phyloP scores from a whole-genome alignment of 345 rosid genomes.

The Rhizophora apiculata region DNA sequence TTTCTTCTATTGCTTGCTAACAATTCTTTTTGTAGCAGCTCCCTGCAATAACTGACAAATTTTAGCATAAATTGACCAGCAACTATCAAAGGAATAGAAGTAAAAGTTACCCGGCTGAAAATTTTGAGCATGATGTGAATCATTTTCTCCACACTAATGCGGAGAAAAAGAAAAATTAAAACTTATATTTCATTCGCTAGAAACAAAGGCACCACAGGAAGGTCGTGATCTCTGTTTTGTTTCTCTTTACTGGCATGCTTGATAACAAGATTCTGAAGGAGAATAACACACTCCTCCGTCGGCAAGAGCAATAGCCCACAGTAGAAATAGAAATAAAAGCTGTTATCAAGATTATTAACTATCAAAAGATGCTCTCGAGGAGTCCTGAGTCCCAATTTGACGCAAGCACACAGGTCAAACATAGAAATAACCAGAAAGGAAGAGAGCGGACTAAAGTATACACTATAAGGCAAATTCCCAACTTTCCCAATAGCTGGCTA shows the following conservation, averaged over 20 bases:
- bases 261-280: not conserved
- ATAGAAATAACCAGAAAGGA: too few species aligned
- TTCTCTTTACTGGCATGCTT: too few species aligned
- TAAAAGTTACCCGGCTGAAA: constrained; percentile 8
- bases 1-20: constrained; percentile 57
- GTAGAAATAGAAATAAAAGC: too few species aligned
- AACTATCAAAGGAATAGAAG: constrained; percentile 1
- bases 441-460: too few species aligned
- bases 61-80: not conserved
- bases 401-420: too few species aligned
- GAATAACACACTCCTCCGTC: constrained; percentile 55
- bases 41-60: constrained; percentile 33
- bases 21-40: constrained; percentile 66
- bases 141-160: not conserved
- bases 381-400: too few species aligned
- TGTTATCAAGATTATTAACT: too few species aligned
- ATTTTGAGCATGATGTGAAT: not conserved
- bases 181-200: too few species aligned
- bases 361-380: too few species aligned
- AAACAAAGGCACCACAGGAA: not conserved
- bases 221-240: not conserved
- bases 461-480: too few species aligned
- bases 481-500: too few species aligned
- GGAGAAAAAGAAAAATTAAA: not conserved
- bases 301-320: constrained; percentile 60